Evolutionary conservation across 352 stramenopile species (phyloP).

Genomic region (Globisporangium acanthophoron): DNA sequence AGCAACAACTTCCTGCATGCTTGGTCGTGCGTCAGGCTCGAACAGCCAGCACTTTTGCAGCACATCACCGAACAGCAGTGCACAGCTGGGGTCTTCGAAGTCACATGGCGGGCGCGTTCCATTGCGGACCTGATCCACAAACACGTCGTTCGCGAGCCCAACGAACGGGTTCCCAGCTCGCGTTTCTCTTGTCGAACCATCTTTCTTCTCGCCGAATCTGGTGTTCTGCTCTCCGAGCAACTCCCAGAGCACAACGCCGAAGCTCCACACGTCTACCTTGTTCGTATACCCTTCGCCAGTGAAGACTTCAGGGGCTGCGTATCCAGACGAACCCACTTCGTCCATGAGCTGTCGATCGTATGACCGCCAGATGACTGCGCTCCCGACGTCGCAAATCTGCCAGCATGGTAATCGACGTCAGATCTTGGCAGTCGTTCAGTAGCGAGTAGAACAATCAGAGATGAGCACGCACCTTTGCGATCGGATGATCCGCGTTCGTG

Average conservation of each 20-base stretch:
- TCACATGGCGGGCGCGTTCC: constrained; percentile 16
- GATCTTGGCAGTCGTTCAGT: too few relatives aligned
- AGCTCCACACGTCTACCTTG: constrained; percentile 48
- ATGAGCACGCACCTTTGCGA: constrained; percentile 21
- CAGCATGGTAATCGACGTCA: background rate
- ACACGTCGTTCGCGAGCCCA: constrained; percentile 22
- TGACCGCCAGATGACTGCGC: constrained; percentile 12
- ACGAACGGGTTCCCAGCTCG: constrained; percentile 23
- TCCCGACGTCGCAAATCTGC: constrained; percentile 35
- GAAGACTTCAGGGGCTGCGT: constrained; percentile 45
- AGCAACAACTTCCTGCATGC: constrained; percentile 16
- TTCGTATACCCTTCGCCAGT: constrained; percentile 24
- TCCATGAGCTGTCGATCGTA: constrained; percentile 16
- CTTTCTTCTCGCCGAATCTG: background rate
- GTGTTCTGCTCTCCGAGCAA: constrained; percentile 3
- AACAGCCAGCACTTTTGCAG: constrained; percentile 29
- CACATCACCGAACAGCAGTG: constrained; percentile 8
- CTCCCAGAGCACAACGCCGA: constrained; percentile 43
- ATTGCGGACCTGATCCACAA: constrained; percentile 18
- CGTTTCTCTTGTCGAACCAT: background rate
- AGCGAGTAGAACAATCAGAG: background rate
- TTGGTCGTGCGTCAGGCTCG: constrained; percentile 17
- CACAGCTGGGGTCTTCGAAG: constrained; percentile 5
- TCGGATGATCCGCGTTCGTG: constrained; percentile 1
- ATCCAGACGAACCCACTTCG: constrained; percentile 34